Base-by-base conservation (phyloP, 2,329 filamentous ascomycete genomes). In the Pseudocercospora musae region DNA sequence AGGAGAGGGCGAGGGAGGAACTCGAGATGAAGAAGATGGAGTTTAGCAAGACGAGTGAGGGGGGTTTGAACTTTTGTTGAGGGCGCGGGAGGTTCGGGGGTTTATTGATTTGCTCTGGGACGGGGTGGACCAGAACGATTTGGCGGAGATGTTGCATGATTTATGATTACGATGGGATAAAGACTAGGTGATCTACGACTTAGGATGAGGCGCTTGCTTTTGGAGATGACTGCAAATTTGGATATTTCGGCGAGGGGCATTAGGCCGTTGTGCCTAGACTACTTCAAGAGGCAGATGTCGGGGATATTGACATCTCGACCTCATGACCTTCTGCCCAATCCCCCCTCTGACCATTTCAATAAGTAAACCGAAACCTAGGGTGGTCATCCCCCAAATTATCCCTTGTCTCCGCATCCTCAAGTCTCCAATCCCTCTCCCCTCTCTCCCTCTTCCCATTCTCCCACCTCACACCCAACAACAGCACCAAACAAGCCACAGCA, bases 361-460 rank as follows among this genome's bases (percentile, higher is more conserved):
- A 52, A n/a, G 48, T 52, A n/a, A 52, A 29, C 15, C 48, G 2
- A 9, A 52, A 29, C 23, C 25, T 23, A 4, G 48, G 48, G 31
- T 52, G 48, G 18, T 52, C 23, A 29, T 52, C 48, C 0, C 48
- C 48, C 10, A 52, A 25, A 52, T 52, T 52, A 18, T 52, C 48
- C 48, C 25, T 52, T 8, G 15, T 40, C 37, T 52, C 48, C 7
- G 15, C 48, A 10, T 15, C 48, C 15, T 52, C 48, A 2, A 52
- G 20, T 21, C 81, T 74, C 49, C 75, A 70, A 66, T 84, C 79
- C 48, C 80, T 75, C 66, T 79, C 77, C 0, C 82, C 81, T 5
- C 75, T 69, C 15, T 80, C 79, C 48, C 82, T 76, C 74, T 76
- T 79, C 65, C 68, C 72, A 64, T 84, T 84, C 74, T 82, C 76